Conservation (phyloP, 2,329 filamentous ascomycete species). For the Neoscytalidium dimidiatum region DNA sequence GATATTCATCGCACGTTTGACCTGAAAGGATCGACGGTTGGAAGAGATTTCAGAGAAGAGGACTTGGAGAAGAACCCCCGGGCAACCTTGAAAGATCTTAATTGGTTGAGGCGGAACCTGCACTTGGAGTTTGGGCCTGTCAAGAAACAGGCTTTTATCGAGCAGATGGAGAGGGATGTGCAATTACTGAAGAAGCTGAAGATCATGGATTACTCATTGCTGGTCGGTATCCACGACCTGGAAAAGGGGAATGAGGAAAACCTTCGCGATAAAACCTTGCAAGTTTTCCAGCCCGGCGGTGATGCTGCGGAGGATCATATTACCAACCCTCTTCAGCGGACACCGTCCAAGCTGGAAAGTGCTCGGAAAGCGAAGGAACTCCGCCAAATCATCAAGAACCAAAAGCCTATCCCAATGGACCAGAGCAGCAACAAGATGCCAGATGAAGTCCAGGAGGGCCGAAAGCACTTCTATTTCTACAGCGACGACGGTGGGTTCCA, state of each 20-base stretch:
- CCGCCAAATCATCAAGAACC: slow-evolving; percentile 86
- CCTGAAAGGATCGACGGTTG: slow-evolving; percentile 93
- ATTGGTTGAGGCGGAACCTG: slow-evolving; percentile 86
- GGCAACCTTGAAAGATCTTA: slow-evolving; percentile 93
- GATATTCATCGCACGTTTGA: slow-evolving; percentile 98
- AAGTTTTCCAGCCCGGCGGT: slow-evolving; percentile 90
- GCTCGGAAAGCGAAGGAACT: slow-evolving; percentile 88
- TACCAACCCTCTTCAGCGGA: slow-evolving; percentile 76
- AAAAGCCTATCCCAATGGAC: slow-evolving; percentile 91
- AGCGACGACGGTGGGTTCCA: slow-evolving; percentile 90
- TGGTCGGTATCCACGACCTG: slow-evolving; percentile 92
- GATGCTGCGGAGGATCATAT: slow-evolving; percentile 53
- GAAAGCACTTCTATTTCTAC: slow-evolving; percentile 83
- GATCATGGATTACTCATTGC: slow-evolving; percentile 98
- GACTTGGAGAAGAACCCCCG: slow-evolving; percentile 85
- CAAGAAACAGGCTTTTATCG: slow-evolving; percentile 85
- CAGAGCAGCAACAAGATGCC: slow-evolving; percentile 84
- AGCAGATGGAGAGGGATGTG: slow-evolving; percentile 87
- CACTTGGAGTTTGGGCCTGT: slow-evolving; percentile 85
- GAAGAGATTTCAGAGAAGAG: slow-evolving; percentile 87
- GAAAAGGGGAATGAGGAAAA: slow-evolving; percentile 94
- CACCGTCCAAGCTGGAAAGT: slow-evolving; percentile 90
- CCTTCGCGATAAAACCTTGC: slow-evolving; percentile 81
- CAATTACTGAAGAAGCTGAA: slow-evolving; percentile 81
- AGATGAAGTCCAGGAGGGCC: slow-evolving; percentile 69